A percentile compares a stretch with the other conserved stretches of the same genome.
phyloP scores from a whole-genome alignment of 1,284 basidiomycete species.

The Macrocystidia cucumis region DNA sequence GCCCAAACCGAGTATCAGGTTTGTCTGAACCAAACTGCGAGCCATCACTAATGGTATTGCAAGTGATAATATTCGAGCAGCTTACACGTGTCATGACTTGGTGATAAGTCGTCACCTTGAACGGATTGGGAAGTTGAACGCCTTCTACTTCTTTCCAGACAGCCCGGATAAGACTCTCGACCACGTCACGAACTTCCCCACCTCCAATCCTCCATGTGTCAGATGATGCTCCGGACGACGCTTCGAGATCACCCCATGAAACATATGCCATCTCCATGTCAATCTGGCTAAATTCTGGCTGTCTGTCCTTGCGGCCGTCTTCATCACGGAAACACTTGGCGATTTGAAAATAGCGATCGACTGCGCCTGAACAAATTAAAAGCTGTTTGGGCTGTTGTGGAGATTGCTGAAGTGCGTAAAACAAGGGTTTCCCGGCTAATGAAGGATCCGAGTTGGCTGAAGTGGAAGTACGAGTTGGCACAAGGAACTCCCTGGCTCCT shows the following conservation, averaged over 20 bases:
- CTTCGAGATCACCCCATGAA: conserved; percentile 51
- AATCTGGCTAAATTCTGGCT: conserved; percentile 95
- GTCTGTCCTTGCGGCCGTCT: conserved; percentile 88
- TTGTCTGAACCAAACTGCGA: conserved; percentile 89
- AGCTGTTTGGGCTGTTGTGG: conserved; percentile 97
- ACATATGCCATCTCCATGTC: conserved; percentile 97
- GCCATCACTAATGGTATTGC: too few relatives aligned
- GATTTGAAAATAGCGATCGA: conserved; percentile 89
- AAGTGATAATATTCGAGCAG: too few relatives aligned
- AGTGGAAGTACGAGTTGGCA: conserved; percentile 65
- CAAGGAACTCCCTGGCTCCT: conserved; percentile 91
- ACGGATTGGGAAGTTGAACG: conserved; percentile 47
- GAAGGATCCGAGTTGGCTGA: conserved; percentile 10
- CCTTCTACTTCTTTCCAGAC: conserved; percentile 70
- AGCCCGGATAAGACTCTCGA: conserved; percentile 63
- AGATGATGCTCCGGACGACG: conserved; percentile 12
- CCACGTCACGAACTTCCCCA: conserved; percentile 64
- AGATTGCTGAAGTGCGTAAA: conserved; percentile 91
- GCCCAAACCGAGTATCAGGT: conserved; percentile 83
- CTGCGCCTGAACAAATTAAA: conserved; percentile 84
- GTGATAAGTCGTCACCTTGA: conserved; percentile 78
- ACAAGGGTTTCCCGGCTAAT: conserved; percentile 39
- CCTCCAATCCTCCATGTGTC: conserved; percentile 81
- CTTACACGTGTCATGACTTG: conserved; percentile 81
- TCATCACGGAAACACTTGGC: conserved; percentile 95